Evolutionary conservation across 768 basidiomycete genomes (phyloP), one percentile per base, ranked within the genome.

Genomic region (Coprinopsis cinerea): DNA sequence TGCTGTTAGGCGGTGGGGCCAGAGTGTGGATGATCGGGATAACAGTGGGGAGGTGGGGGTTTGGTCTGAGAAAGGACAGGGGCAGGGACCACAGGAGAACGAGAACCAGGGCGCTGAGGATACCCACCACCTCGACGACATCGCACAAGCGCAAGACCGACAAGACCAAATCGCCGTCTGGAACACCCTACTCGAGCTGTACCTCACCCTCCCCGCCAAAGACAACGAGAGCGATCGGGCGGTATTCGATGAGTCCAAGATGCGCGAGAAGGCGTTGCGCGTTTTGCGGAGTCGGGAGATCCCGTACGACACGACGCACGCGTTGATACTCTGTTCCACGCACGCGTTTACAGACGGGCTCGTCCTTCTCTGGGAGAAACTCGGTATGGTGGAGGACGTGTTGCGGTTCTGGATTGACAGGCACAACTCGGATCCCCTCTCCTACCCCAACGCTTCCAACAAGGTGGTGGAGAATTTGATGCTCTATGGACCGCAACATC

Each of bases 301-400:
- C 5, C 91, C 91, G 0, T 92, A 90, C 60, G 95, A 99, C 59
- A 74, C 81, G 2, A 93, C 81, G 34, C 95, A 97, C 61, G 96
- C 94, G 2, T 72, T 98, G n/a, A 88, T 99, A 32, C 76, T 99
- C 1, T 98, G 95, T 67, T 92, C 93, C 4, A 90, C 83, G 23
- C 76, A 80, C 32, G 75, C 71, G 11, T 96, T 92, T 58, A 92
- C 84, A 0, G 78, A 80, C 0, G 96, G 96, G 1, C 76, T 95
- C 10, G 87, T 98, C 2, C 67, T 89, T 3, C 74, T 98, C 2
- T 98, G 93, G 90, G 96, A 96, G 68, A 82, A 79, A 53, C 73
- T 93, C 70, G 92, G 88, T 5, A 94, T 96, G 95, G 90, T 92
- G 63, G 95, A 97, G 59, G 94, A 96, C 56, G 83, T 98, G 41